Evolutionary conservation across 1,284 basidiomycete species (phyloP).

Genomic region (Apiotrichum porosum): DNA sequence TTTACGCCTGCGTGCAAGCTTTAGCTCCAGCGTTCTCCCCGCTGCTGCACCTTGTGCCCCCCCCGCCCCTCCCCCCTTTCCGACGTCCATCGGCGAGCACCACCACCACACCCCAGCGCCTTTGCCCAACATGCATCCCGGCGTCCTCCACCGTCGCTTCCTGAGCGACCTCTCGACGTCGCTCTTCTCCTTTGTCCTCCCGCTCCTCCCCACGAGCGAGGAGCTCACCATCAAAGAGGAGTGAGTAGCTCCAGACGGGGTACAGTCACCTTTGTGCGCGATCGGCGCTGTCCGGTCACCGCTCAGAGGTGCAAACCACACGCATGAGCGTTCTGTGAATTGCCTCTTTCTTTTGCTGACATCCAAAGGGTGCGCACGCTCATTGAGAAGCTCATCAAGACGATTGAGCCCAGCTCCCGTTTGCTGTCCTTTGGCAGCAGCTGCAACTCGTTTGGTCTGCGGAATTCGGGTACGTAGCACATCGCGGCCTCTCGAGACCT

Average conservation of each 20-base stretch:
- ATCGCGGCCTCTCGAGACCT: too few relatives aligned
- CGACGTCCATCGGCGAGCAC: neutral
- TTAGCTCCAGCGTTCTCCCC: too few relatives aligned
- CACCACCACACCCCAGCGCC: neutral
- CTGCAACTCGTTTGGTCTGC: constrained; percentile 89
- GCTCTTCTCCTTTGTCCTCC: constrained; percentile 64
- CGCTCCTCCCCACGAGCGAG: constrained; percentile 78
- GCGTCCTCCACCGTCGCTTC: constrained; percentile 45
- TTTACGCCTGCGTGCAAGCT: too few relatives aligned
- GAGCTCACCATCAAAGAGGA: constrained; percentile 94
- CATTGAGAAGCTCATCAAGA: constrained; percentile 88
- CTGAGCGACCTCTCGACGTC: constrained; percentile 49
- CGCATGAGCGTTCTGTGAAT: too few relatives aligned
- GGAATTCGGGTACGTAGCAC: constrained; percentile 78
- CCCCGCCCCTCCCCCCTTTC: neutral
- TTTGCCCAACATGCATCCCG: constrained; percentile 38
- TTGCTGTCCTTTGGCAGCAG: constrained; percentile 89
- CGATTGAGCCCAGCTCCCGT: constrained; percentile 85
- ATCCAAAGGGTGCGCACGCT: constrained; percentile 66
- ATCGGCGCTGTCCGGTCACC: too few relatives aligned
- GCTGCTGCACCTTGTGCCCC: too few relatives aligned
- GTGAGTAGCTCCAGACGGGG: constrained; percentile 22
- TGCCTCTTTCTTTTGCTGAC: constrained; percentile 6
- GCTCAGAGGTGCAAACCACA: too few relatives aligned
- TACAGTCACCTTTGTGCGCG: too few relatives aligned